Percentiles rank a stretch among this genome's conserved stretches.
phyloP scores from a whole-genome alignment of 768 basidiomycete genomes.

The Coprinellus micaceus region DNA sequence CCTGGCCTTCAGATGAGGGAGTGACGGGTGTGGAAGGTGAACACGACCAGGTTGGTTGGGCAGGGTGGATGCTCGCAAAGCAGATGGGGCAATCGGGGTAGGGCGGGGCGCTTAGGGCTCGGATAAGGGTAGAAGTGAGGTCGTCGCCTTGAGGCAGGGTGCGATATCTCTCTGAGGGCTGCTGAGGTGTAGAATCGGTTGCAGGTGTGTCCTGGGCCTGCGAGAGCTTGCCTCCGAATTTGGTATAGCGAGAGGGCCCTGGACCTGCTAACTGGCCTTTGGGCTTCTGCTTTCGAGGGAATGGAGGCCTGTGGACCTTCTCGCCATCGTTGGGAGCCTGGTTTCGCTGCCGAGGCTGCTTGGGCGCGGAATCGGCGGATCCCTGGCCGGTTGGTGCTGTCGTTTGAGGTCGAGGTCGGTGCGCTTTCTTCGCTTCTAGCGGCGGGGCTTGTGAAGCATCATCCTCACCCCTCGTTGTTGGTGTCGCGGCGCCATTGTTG shows the following conservation, averaged over 20 bases:
- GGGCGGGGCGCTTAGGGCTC: conserved; percentile 62
- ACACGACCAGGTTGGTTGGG: conserved; percentile 86
- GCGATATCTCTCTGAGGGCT: conserved; percentile 14
- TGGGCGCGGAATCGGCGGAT: not conserved
- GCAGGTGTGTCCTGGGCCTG: not conserved
- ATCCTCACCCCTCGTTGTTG: too few species aligned
- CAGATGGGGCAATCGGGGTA: conserved; percentile 83
- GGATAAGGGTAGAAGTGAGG: conserved; percentile 70
- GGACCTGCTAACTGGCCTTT: not conserved
- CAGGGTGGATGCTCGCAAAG: conserved; percentile 73
- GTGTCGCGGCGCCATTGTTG: too few species aligned
- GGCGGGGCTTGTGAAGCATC: too few species aligned
- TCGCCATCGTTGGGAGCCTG: not conserved
- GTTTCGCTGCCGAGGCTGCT: not conserved
- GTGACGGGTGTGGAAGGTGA: conserved; percentile 55
- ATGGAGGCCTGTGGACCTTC: not conserved
- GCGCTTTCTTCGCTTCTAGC: too few species aligned
- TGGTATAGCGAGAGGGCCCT: not conserved
- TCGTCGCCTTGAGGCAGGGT: conserved; percentile 42
- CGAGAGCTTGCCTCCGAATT: not conserved
- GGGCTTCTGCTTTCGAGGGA: not conserved
- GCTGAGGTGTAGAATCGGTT: not conserved
- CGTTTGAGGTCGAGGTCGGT: too few species aligned
- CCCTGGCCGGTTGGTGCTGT: too few species aligned
- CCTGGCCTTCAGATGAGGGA: conserved; percentile 26